Conservation (phyloP, 495 filamentous ascomycete species). For the Aspergillus carlsbadensis region DNA sequence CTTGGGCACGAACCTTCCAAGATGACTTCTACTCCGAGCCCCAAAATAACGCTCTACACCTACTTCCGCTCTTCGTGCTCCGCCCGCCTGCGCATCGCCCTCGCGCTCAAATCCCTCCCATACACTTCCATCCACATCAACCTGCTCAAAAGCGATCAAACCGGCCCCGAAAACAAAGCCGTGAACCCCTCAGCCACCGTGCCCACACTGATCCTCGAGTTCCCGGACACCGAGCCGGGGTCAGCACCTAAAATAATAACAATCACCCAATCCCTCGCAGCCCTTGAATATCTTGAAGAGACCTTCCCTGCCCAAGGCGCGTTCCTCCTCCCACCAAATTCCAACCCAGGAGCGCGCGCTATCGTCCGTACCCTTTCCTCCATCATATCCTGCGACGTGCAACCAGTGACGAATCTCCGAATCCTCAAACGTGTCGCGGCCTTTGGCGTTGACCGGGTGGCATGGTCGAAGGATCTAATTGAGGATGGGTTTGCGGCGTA, state of each 20-base stretch:
- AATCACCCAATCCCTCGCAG: slow-evolving; percentile 52
- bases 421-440: slow-evolving; percentile 43
- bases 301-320: slow-evolving; percentile 27
- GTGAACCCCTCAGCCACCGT: slow-evolving; percentile 51
- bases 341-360: slow-evolving; percentile 32
- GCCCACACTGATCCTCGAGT: slow-evolving; percentile 45
- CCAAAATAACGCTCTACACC: slow-evolving; percentile 44
- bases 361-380: slow-evolving; percentile 40
- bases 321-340: slow-evolving; percentile 34
- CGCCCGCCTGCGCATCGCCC: slow-evolving; percentile 52
- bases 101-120: slow-evolving; percentile 44
- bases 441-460: slow-evolving; percentile 35
- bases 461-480: slow-evolving; percentile 40
- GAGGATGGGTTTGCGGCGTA: slow-evolving; percentile 49
- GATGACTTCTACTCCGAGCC: slow-evolving; percentile 17
- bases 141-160: slow-evolving; percentile 47
- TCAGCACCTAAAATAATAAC: slow-evolving; percentile 18
- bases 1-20: background rate
- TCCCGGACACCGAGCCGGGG: background rate
- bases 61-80: slow-evolving; percentile 58
- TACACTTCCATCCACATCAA: slow-evolving; percentile 43
- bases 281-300: slow-evolving; percentile 56
- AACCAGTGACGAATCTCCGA: slow-evolving; percentile 50
- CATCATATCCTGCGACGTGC: slow-evolving; percentile 51
- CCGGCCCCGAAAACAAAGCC: slow-evolving; percentile 26